Base-by-base conservation (phyloP, 2,329 filamentous ascomycete species). In the Colletotrichum camelliae region DNA sequence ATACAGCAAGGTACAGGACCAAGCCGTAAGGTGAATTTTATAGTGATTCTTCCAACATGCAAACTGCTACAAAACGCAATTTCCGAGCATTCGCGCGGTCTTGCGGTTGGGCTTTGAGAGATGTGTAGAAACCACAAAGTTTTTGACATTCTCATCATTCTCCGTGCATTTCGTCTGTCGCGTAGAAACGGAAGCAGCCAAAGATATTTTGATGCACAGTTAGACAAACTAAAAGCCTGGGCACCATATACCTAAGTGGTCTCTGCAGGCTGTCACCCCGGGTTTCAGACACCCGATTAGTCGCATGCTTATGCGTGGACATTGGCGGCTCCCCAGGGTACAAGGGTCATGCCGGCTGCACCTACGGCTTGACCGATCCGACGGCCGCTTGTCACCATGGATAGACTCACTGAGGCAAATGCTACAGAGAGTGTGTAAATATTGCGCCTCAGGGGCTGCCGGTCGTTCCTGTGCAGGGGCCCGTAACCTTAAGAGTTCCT, bases 21-120 rank as follows among this genome's bases (percentile, higher is more conserved):
- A 37, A 37, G 35, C 13, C 35, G 35, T 37, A 37, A 15, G 13
- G 6, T 31, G 29, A 35, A 52, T 21, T n/a, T 21, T 1, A 21
- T 13, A 1, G n/a, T 2, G n/a, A 21, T 21, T 52, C n/a, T 21
- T 4, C 0, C n/a, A 4, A 1, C n/a, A 1, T 4, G n/a, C 10
- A 52, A 21, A 52, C 4, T 21, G 43, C n/a, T 52, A 1, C n/a
- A 21, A 13, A 52, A 0, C n/a, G 43, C n/a, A 52, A 52, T 52
- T 52, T 52, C 43, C 43, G 43, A 52, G 43, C 1, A 52, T 52
- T 52, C 13, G 0, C 43, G 10, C 43, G 43, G 43, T 24, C 18
- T 21, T 2, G 6, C 6, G n/a, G 4, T 13, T 52, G 43, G 13
- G 4, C 43, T 21, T 52, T 7, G 10, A 48, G n/a, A 10, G 3